Evolutionary conservation across 1,284 basidiomycete species (phyloP), one percentile per base, ranked within the genome.

Genomic region (Leccinum angustisporum): DNA sequence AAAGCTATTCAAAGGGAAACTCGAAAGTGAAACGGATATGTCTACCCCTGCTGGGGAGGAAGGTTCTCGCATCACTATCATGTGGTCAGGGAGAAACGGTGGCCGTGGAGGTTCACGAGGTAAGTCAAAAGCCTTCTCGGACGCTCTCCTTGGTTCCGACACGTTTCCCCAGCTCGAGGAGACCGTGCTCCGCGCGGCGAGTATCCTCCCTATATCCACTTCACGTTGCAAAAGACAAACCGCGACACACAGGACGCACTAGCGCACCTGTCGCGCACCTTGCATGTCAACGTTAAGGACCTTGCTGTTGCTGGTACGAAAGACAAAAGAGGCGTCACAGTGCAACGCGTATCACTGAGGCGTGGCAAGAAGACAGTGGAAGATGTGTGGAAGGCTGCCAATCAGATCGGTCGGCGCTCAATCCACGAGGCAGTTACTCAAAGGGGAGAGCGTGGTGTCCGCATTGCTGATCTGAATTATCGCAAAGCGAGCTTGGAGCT

Each of bases 231-330:
- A 74, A 99, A 99, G 78, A 94, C 95, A 16, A 99, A 98, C 70
- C 88, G 97, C 52, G 97, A 99, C 72, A 97, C 95, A 3, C 95
- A 98, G 74, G 97, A 99, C 71, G 95, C 94, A 1, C 85, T 99
- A 25, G 82, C 85, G 0, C 83, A 95, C 69, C 77, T 98, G 38
- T 82, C 91, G 11, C 87, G 94, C 13, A 83, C 86, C 50, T 81
- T 99, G 30, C 88, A 90, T 61, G 83, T 88, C 69, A 86, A 82
- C 40, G 74, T 86, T 58, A 94, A 90, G 73, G 94, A 97, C 68
- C 80, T 99, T 4, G 86, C 88, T 16, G 91, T 97, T 13, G 94
- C 95, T 5, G 97, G 97, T 0, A 99, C 97, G 3, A 99, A 99
- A 75, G 97, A 99, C 78, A 99, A 98, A 75, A 90, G 97, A 50